Conservation (phyloP, 2,329 filamentous ascomycete genomes). For the Alternaria gansuensis region DNA sequence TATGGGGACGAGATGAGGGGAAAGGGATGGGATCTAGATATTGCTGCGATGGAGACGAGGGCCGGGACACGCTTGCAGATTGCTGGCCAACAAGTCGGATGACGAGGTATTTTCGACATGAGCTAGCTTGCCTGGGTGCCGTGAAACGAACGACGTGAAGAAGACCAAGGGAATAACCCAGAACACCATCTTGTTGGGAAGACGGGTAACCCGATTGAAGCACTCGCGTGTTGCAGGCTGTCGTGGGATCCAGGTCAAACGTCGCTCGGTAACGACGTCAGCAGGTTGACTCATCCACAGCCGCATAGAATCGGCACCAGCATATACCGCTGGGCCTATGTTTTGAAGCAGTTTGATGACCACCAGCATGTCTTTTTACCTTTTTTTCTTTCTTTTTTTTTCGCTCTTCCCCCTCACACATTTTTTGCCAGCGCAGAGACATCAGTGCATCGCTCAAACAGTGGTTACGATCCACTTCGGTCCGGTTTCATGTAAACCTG, state of each 20-base stretch:
- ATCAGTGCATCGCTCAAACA: slow-evolving; percentile 10
- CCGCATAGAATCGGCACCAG: slow-evolving; percentile 16
- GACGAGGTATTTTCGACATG: slow-evolving; percentile 2
- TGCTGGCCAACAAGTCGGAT: slow-evolving; percentile 13
- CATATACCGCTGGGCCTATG: slow-evolving; percentile 15
- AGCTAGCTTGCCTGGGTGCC: slow-evolving; percentile 8
- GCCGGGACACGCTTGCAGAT: slow-evolving; percentile 56
- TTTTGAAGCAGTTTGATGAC: slow-evolving; percentile 22
- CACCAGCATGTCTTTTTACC: slow-evolving; percentile 11
- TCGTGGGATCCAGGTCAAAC: slow-evolving; percentile 14
- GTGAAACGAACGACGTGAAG: slow-evolving; percentile 17
- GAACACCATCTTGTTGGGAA: slow-evolving; percentile 2
- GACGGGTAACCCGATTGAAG: slow-evolving; percentile 17
- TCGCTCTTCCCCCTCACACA: background rate
- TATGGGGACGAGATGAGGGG: slow-evolving; percentile 55
- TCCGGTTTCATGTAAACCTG: slow-evolving; percentile 33
- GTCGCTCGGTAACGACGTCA: slow-evolving; percentile 11
- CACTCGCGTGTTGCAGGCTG: slow-evolving; percentile 15
- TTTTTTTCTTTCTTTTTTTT: slow-evolving; percentile 5
- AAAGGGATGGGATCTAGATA: slow-evolving; percentile 72
- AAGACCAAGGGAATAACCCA: slow-evolving; percentile 5
- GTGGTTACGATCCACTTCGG: slow-evolving; percentile 26
- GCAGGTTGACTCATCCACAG: slow-evolving; percentile 11
- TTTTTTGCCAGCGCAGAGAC: slow-evolving; percentile 3
- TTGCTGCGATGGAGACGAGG: slow-evolving; percentile 71